phyloP scores from a whole-genome alignment of 2,329 filamentous ascomycete genomes.

The Reticulascus tulasneorum region DNA sequence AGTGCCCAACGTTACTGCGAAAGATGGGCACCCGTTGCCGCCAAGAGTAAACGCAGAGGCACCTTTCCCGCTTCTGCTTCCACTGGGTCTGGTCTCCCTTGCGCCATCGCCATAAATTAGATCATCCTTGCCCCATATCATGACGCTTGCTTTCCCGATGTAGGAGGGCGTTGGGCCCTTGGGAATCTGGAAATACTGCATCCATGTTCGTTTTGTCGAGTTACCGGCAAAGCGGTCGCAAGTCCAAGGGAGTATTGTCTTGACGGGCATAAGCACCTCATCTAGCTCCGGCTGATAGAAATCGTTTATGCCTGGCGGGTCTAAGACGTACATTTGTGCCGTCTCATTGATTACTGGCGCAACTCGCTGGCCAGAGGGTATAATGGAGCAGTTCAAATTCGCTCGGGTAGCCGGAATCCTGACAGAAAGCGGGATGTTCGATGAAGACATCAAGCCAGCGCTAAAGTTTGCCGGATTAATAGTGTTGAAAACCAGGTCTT shows the following conservation, averaged over 20 bases:
- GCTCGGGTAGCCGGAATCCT: constrained; percentile 16
- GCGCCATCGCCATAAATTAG: constrained; percentile 16
- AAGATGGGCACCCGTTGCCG: constrained; percentile 1
- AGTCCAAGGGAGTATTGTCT: constrained; percentile 13
- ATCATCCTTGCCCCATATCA: constrained; percentile 12
- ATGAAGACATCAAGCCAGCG: constrained; percentile 2
- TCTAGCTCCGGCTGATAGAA: not conserved
- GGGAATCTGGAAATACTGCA: constrained; percentile 17
- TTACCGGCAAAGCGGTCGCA: not conserved
- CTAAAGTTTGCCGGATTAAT: constrained; percentile 9
- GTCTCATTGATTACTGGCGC: not conserved
- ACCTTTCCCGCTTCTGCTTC: not conserved
- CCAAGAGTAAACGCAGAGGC: not conserved
- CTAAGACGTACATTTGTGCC: not conserved
- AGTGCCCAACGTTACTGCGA: constrained; percentile 4
- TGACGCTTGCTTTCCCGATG: constrained; percentile 17
- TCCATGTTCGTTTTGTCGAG: constrained; percentile 6
- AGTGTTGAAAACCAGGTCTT: constrained; percentile 22
- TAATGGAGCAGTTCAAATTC: constrained; percentile 16
- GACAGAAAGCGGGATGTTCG: constrained; percentile 10
- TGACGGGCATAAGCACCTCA: constrained; percentile 13
- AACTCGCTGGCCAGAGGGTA: constrained; percentile 10
- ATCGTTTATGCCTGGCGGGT: constrained; percentile 1
- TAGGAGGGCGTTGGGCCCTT: constrained; percentile 13
- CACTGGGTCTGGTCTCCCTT: constrained; percentile 12